These are phyloP conservation scores for Loxodes magnus DNA, from an alignment of 73 alveolate genomes.

Conservation along the genomic window DNA sequence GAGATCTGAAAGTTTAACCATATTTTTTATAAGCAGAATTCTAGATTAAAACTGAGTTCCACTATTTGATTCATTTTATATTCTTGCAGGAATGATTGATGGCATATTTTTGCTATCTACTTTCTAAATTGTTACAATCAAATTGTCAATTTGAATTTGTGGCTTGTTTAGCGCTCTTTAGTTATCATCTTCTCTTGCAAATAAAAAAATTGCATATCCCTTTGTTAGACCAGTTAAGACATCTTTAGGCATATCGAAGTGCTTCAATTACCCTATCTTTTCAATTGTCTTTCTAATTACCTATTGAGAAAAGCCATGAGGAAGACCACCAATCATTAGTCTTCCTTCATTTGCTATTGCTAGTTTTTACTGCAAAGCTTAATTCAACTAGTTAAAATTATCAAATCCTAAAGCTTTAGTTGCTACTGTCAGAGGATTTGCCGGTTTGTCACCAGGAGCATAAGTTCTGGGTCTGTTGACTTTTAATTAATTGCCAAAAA, in stretches of 20 bases:
- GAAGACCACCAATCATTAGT: slow-evolving; percentile 35
- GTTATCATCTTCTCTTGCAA: slow-evolving; percentile 9
- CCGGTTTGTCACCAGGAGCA: slow-evolving; percentile 13
- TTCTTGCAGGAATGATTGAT: slow-evolving; percentile 10
- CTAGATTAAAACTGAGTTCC: slow-evolving; percentile 45
- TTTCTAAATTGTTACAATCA: background rate
- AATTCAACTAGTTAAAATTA: slow-evolving; percentile 6
- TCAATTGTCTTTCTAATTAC: slow-evolving; percentile 18
- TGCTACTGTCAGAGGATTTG: slow-evolving; percentile 17
- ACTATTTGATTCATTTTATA: slow-evolving; percentile 6
- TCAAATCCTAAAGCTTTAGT: slow-evolving; percentile 14
- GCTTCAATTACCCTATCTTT: slow-evolving; percentile 27
- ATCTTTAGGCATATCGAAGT: slow-evolving; percentile 32
- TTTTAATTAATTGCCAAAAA: slow-evolving; percentile 51
- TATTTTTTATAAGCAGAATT: slow-evolving; percentile 60
- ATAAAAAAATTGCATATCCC: slow-evolving; percentile 6
- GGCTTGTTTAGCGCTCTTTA: slow-evolving; percentile 1
- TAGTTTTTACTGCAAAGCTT: slow-evolving; percentile 4
- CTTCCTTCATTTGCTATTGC: slow-evolving; percentile 7
- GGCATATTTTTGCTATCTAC: slow-evolving; percentile 5
- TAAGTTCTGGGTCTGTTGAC: slow-evolving; percentile 77
- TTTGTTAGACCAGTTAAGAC: slow-evolving; percentile 28
- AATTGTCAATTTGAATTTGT: background rate
- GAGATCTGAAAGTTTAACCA: slow-evolving; percentile 47
- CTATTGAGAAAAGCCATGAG: slow-evolving; percentile 15